These are phyloP conservation scores for Carnegiea gigantea DNA, from an alignment of 179 eudicot genomes.

Conservation along the genomic window DNA sequence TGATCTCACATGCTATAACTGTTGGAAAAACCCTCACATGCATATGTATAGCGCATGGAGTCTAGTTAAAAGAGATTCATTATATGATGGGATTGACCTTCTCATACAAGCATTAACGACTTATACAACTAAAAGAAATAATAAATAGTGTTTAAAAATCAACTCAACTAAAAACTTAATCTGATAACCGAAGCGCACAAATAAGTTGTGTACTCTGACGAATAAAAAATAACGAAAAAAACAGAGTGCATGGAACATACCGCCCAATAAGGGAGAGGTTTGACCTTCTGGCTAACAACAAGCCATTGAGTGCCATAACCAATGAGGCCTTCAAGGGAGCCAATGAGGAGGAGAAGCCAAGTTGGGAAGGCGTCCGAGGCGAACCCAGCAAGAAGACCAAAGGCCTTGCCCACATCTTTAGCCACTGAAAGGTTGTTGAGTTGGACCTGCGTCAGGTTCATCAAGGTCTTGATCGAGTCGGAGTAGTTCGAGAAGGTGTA, in stretches of 20 bases:
- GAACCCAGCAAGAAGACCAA: slow-evolving; percentile 80
- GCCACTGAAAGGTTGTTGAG: slow-evolving; percentile 88
- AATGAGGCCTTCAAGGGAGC: slow-evolving; percentile 73
- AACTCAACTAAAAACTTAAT: too few relatives aligned
- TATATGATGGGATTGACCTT: not conserved
- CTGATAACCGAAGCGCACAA: too few relatives aligned
- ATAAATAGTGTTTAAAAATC: too few relatives aligned
- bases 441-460: slow-evolving; percentile 75
- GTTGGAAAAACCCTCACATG: not conserved
- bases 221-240: not conserved
- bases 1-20: too few relatives aligned
- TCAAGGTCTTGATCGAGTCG: slow-evolving; percentile 68
- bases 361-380: slow-evolving; percentile 70
- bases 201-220: too few relatives aligned
- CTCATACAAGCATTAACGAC: not conserved
- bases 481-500: slow-evolving; percentile 97
- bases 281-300: slow-evolving; percentile 67
- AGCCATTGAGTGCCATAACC: slow-evolving; percentile 98
- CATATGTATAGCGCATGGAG: not conserved
- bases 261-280: slow-evolving; percentile 88
- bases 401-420: slow-evolving; percentile 92
- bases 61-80: too few relatives aligned
- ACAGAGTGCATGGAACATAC: slow-evolving; percentile 29
- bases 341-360: slow-evolving; percentile 66
- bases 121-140: not conserved